Conservation (phyloP, 2,329 filamentous ascomycete species). For the Cladosporium sp. region DNA sequence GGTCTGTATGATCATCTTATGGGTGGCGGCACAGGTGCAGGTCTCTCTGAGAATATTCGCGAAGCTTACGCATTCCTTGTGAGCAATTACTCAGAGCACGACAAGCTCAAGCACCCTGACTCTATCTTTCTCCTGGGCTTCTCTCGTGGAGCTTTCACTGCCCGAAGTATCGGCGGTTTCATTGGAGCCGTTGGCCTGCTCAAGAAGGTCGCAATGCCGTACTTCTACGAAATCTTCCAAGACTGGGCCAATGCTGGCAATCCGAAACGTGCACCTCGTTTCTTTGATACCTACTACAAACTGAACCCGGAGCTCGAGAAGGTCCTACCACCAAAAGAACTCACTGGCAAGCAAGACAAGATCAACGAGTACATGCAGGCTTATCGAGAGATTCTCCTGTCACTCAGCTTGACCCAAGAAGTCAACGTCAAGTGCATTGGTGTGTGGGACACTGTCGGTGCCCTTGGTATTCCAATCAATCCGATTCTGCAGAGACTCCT, state of each 20-base stretch:
- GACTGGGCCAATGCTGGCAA: slow-evolving; percentile 32
- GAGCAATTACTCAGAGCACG: slow-evolving; percentile 49
- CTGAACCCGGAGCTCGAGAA: slow-evolving; percentile 13
- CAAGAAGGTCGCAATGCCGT: slow-evolving; percentile 30
- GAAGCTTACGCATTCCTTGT: slow-evolving; percentile 62
- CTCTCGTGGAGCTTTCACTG: slow-evolving; percentile 44
- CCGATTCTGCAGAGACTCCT: slow-evolving; percentile 26
- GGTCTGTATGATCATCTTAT: slow-evolving; percentile 30
- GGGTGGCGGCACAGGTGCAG: slow-evolving; percentile 32
- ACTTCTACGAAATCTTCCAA: slow-evolving; percentile 32
- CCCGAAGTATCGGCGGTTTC: slow-evolving; percentile 41
- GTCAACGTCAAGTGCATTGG: slow-evolving; percentile 34
- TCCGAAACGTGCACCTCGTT: slow-evolving; percentile 24
- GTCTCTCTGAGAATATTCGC: slow-evolving; percentile 47
- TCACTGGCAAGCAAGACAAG: slow-evolving; percentile 13
- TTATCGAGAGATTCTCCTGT: slow-evolving; percentile 25
- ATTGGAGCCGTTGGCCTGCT: slow-evolving; percentile 42
- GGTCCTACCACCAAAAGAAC: slow-evolving; percentile 18
- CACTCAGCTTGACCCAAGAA: slow-evolving; percentile 19
- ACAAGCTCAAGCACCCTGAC: slow-evolving; percentile 29
- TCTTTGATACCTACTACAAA: slow-evolving; percentile 26
- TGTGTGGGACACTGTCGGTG: slow-evolving; percentile 49
- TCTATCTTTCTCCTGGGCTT: slow-evolving; percentile 45
- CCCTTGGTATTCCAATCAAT: slow-evolving; percentile 34
- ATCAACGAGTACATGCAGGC: slow-evolving; percentile 23